Conservation (phyloP, 2,329 filamentous ascomycete species). For the Colletotrichum sp. region DNA sequence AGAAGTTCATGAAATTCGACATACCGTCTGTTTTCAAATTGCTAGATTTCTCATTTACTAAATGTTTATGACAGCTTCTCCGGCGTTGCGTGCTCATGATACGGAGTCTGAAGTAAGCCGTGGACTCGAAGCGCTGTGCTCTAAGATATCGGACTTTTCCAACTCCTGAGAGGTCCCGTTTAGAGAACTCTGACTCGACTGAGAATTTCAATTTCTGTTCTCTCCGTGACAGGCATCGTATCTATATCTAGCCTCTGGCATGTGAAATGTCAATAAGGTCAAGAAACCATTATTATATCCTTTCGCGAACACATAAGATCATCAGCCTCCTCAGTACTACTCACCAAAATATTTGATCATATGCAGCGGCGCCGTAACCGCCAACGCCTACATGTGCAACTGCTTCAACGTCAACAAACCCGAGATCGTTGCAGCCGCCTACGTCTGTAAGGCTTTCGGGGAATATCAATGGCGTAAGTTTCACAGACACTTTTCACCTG, state of each 20-base stretch:
- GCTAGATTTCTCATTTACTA: background rate
- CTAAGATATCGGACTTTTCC: background rate
- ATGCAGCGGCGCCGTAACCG: background rate
- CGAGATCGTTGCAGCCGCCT: background rate
- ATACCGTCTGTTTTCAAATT: background rate
- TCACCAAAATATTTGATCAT: background rate
- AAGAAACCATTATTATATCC: background rate
- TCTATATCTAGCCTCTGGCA: background rate
- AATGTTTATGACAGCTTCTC: background rate
- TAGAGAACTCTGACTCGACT: background rate
- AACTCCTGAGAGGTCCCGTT: background rate
- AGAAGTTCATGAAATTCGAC: background rate
- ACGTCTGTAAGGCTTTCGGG: background rate
- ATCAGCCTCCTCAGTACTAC: background rate
- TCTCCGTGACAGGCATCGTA: background rate
- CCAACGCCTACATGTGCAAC: background rate
- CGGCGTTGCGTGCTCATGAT: background rate
- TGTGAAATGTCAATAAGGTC: background rate
- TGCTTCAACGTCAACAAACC: background rate
- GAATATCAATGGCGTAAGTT: too few relatives aligned
- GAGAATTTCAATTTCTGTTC: background rate
- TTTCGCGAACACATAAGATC: background rate
- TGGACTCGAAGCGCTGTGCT: background rate
- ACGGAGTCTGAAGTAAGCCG: background rate
- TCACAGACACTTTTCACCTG: too few relatives aligned